These are phyloP conservation scores for Solanum pennellii DNA, from an alignment of 257 asterid species.

Conservation along the genomic window DNA sequence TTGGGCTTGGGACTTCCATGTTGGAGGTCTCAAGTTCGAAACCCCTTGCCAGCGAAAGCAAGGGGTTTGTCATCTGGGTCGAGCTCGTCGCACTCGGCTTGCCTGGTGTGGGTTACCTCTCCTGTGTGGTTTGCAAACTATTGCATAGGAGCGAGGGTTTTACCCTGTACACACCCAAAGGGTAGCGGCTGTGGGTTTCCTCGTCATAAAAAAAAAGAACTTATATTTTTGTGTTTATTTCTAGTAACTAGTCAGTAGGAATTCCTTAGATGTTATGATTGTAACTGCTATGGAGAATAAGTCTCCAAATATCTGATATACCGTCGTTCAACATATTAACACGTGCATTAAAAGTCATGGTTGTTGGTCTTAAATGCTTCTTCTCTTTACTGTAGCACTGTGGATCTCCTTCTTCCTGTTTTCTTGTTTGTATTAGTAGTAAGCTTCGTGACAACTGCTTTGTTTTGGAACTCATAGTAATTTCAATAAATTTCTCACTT, in stretches of 20 bases:
- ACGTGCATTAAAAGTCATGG: background rate
- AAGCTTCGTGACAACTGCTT: background rate
- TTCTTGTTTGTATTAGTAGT: background rate
- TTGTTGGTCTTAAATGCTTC: background rate
- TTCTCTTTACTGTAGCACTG: background rate
- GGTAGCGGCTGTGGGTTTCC: background rate
- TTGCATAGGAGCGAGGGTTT: no score
- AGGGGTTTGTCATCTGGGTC: background rate
- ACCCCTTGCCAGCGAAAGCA: background rate
- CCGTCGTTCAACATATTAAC: background rate
- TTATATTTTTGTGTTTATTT: background rate
- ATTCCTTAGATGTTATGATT: background rate
- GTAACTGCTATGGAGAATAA: background rate
- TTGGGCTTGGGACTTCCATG: background rate
- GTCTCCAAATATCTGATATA: background rate
- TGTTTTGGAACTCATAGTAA: background rate
- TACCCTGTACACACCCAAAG: background rate
- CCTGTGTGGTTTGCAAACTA: no score
- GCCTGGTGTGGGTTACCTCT: no score
- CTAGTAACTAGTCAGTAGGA: background rate
- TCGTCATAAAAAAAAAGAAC: background rate
- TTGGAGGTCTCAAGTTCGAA: background rate
- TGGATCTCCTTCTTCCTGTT: background rate
- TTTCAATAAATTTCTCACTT: background rate
- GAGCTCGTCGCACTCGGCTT: no score